Conservation (phyloP, 2,329 filamentous ascomycete genomes). For the Escovopsis sp. region DNA sequence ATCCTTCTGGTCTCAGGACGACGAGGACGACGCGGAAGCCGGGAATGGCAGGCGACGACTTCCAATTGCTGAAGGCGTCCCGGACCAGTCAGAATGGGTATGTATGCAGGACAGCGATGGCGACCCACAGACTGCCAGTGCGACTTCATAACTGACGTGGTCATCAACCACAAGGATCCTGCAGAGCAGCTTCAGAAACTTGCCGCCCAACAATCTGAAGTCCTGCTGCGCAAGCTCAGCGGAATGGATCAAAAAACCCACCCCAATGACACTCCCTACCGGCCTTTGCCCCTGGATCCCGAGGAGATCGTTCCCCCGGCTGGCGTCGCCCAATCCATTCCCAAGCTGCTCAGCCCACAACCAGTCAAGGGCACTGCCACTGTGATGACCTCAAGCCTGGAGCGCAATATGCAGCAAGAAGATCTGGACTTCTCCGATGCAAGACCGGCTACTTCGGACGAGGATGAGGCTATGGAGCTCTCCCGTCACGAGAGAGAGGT, state of each 20-base stretch:
- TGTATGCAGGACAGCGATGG: conserved; percentile 47
- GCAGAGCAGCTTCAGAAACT: conserved; percentile 54
- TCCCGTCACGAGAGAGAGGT: background rate
- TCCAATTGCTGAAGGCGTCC: conserved; percentile 68
- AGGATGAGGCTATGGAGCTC: background rate
- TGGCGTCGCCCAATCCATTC: conserved; percentile 13
- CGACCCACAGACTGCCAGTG: conserved; percentile 37
- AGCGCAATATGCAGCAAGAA: conserved; percentile 15
- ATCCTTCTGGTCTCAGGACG: conserved; percentile 46
- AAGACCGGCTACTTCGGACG: background rate
- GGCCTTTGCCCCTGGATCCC: conserved; percentile 38
- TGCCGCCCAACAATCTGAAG: conserved; percentile 49
- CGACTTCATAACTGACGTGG: conserved; percentile 36
- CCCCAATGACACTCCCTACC: conserved; percentile 27
- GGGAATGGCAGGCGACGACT: conserved; percentile 45
- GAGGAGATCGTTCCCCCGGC: conserved; percentile 21
- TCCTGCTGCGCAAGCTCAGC: conserved; percentile 40
- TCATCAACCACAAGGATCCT: conserved; percentile 48
- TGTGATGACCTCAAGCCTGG: conserved; percentile 17
- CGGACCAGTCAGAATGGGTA: conserved; percentile 87
- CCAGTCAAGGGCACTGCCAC: conserved; percentile 25
- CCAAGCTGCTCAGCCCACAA: conserved; percentile 24
- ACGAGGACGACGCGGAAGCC: conserved; percentile 23
- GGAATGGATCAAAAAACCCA: conserved; percentile 14
- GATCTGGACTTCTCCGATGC: background rate